phyloP scores from a whole-genome alignment of 1,139 yeast species.

The Candida albicans region DNA sequence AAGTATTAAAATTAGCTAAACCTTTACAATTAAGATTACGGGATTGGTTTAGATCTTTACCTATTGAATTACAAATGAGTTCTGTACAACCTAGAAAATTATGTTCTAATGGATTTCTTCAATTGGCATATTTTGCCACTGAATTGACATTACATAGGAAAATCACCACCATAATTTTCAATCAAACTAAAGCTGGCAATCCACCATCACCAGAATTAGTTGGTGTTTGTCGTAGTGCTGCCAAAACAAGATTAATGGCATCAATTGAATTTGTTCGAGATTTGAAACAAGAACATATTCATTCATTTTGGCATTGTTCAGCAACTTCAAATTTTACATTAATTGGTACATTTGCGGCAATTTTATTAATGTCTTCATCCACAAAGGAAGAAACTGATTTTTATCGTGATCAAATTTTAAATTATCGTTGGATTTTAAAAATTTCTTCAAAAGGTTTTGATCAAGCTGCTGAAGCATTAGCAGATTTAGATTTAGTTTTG shows the following conservation, averaged over 20 bases:
- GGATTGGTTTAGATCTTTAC: slow-evolving; percentile 83
- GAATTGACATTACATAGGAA: slow-evolving; percentile 83
- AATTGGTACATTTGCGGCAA: slow-evolving; percentile 84
- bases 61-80: slow-evolving; percentile 65
- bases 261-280: slow-evolving; percentile 78
- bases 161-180: slow-evolving; percentile 60
- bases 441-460: slow-evolving; percentile 73
- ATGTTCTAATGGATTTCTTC: slow-evolving; percentile 72
- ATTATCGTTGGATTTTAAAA: slow-evolving; percentile 73
- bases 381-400: slow-evolving; percentile 60
- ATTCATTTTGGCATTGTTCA: slow-evolving; percentile 86
- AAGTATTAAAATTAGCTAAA: slow-evolving; percentile 72
- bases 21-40: slow-evolving; percentile 79
- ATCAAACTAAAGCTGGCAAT: slow-evolving; percentile 39
- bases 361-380: slow-evolving; percentile 64
- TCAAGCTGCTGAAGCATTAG: slow-evolving; percentile 69
- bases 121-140: slow-evolving; percentile 82
- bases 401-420: slow-evolving; percentile 67
- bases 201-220: slow-evolving; percentile 58
- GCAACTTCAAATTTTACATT: slow-evolving; percentile 75
- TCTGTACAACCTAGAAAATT: slow-evolving; percentile 59
- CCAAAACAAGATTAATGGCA: slow-evolving; percentile 74
- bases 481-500: slow-evolving; percentile 63
- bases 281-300: slow-evolving; percentile 77
- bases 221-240: slow-evolving; percentile 79